Evolutionary conservation across 768 basidiomycete species (phyloP).

Genomic region (Pleurotus djamor): DNA sequence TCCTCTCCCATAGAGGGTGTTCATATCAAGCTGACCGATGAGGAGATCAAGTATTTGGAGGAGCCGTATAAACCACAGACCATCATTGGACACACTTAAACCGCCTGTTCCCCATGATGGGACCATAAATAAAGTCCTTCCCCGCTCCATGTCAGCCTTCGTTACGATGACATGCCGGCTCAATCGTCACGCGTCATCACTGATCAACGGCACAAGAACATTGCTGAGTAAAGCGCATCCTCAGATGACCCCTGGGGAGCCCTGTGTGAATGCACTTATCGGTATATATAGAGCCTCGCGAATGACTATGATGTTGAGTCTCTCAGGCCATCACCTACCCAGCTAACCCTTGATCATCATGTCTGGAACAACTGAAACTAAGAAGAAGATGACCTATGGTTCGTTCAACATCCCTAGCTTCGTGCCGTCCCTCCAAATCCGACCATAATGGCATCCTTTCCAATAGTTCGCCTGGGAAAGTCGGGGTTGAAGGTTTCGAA

Average conservation of each 20-base stretch:
- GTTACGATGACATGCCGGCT: not conserved
- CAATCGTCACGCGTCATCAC: not conserved
- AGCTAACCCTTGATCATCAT: no score
- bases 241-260: not conserved
- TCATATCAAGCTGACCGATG: slow-evolving; percentile 41
- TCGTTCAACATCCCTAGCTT: not conserved
- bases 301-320: no score
- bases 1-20: slow-evolving; percentile 28
- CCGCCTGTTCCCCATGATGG: not conserved
- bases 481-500: slow-evolving; percentile 64
- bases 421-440: not conserved
- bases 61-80: slow-evolving; percentile 46
- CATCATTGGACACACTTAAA: slow-evolving; percentile 37
- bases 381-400: slow-evolving; percentile 6
- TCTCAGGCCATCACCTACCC: no score
- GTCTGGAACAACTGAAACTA: no score
- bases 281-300: no score
- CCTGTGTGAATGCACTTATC: no score
- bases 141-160: not conserved
- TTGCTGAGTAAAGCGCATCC: not conserved
- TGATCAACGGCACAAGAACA: not conserved
- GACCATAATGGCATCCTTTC: not conserved
- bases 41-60: slow-evolving; percentile 52
- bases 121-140: not conserved
- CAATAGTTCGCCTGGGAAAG: slow-evolving; percentile 41